Conservation (phyloP, 2,329 filamentous ascomycete genomes). For the Beauveria medogensis region DNA sequence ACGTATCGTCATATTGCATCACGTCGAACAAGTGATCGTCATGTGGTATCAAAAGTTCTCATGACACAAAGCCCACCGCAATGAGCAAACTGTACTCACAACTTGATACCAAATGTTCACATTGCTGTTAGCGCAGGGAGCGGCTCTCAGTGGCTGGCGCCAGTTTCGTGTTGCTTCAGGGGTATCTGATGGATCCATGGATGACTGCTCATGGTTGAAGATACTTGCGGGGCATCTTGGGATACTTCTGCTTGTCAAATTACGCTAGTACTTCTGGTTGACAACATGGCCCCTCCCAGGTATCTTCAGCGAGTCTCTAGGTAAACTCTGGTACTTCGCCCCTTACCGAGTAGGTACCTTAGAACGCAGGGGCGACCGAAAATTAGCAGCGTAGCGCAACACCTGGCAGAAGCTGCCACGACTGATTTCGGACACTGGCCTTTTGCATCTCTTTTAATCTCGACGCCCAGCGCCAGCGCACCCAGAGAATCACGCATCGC, state of each 20-base stretch:
- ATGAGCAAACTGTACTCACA: neutral
- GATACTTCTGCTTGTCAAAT: neutral
- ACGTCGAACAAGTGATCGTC: neutral
- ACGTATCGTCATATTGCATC: too few relatives aligned
- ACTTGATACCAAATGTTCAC: neutral
- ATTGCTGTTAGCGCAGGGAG: neutral
- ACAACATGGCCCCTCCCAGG: neutral
- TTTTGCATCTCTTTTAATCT: neutral
- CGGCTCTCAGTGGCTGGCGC: neutral
- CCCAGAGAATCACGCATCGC: neutral
- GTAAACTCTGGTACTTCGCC: neutral
- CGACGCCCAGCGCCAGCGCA: neutral
- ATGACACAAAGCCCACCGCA: neutral
- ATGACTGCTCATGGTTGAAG: neutral
- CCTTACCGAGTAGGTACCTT: too few relatives aligned
- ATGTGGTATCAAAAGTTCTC: neutral
- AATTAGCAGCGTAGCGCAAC: slow-evolving; percentile 3
- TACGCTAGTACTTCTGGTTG: neutral
- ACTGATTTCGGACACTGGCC: neutral
- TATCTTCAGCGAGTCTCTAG: neutral
- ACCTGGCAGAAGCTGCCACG: slow-evolving; percentile 11
- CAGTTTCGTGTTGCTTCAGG: slow-evolving; percentile 10
- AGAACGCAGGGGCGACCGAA: neutral
- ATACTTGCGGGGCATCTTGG: slow-evolving; percentile 3
- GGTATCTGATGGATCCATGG: neutral